These are phyloP conservation scores for Gryganskiella cystojenkinii DNA, from an alignment of 192 early-diverging fungal species.

Conservation along the genomic window DNA sequence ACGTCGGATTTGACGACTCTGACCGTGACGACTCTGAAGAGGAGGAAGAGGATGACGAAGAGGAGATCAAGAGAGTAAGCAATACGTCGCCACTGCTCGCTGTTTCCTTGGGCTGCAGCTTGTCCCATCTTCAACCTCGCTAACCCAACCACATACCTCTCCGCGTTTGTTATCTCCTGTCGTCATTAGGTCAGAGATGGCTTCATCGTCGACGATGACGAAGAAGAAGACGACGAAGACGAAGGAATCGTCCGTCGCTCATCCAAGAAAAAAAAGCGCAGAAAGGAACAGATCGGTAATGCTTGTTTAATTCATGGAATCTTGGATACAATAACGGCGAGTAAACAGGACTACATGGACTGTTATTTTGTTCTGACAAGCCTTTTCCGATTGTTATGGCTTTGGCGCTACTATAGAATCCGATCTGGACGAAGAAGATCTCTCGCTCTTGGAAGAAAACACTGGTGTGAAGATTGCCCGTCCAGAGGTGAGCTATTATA, in stretches of 20 bases:
- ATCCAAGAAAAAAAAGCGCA: constrained; percentile 59
- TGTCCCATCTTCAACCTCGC: too few species aligned
- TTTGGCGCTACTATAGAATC: constrained; percentile 74
- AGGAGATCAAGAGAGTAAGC: constrained; percentile 44
- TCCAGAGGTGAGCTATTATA: constrained; percentile 60
- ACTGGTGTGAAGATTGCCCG: constrained; percentile 68
- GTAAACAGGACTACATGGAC: too few species aligned
- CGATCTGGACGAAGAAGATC: constrained; percentile 91
- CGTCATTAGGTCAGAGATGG: constrained; percentile 64
- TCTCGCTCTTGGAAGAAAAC: constrained; percentile 92
- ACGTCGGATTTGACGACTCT: constrained; percentile 69
- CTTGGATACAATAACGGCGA: too few species aligned
- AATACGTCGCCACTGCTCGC: neutral
- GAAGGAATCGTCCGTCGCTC: constrained; percentile 56
- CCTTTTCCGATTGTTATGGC: too few species aligned
- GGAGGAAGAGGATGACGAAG: constrained; percentile 62
- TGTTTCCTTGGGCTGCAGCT: neutral
- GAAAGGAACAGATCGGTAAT: constrained; percentile 61
- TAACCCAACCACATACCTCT: neutral
- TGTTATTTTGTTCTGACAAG: too few species aligned
- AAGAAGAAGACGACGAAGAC: constrained; percentile 66
- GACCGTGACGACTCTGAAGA: constrained; percentile 73
- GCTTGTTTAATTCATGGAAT: too few species aligned
- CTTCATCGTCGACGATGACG: constrained; percentile 83
- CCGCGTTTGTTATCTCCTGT: neutral